Percentiles rank a stretch among this genome's conserved stretches.
Conservation (phyloP, 2,329 filamentous ascomycete species). For the Ophiostoma perfectum region DNA sequence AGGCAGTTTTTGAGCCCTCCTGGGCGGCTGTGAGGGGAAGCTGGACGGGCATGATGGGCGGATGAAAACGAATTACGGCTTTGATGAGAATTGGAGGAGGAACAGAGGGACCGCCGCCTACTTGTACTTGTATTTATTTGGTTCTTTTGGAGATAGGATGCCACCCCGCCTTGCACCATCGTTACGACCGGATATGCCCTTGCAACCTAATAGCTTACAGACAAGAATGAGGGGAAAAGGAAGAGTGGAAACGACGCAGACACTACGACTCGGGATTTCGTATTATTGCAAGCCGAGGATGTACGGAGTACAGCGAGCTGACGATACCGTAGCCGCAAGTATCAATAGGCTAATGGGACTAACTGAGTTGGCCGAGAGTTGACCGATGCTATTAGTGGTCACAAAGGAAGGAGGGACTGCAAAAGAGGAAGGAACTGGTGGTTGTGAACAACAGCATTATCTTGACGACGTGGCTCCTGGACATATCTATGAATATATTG, state of each 20-base stretch:
- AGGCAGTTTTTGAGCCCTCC: conserved; percentile 21
- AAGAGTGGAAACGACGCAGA: conserved; percentile 10
- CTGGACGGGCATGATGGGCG: conserved; percentile 7
- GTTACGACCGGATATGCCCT: neutral
- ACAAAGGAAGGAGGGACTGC: too few relatives aligned
- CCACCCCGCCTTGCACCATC: neutral
- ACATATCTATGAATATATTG: too few relatives aligned
- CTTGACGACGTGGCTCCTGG: too few relatives aligned
- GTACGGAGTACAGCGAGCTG: neutral
- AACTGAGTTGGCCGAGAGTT: neutral
- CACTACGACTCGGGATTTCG: conserved; percentile 22
- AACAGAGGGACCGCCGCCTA: neutral
- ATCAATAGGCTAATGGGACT: neutral
- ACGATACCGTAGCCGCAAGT: neutral
- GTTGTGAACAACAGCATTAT: neutral
- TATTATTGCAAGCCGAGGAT: conserved; percentile 20
- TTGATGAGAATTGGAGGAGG: neutral
- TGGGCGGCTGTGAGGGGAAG: conserved; percentile 17
- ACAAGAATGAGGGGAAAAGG: conserved; percentile 9
- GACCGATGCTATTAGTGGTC: neutral
- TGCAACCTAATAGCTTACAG: neutral
- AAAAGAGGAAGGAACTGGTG: neutral
- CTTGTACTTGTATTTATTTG: conserved; percentile 14
- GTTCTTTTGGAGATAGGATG: neutral
- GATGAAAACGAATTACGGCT: too few relatives aligned